Conservation (phyloP, 2,329 filamentous ascomycete species). For the Aspergillus sclerotialis region DNA sequence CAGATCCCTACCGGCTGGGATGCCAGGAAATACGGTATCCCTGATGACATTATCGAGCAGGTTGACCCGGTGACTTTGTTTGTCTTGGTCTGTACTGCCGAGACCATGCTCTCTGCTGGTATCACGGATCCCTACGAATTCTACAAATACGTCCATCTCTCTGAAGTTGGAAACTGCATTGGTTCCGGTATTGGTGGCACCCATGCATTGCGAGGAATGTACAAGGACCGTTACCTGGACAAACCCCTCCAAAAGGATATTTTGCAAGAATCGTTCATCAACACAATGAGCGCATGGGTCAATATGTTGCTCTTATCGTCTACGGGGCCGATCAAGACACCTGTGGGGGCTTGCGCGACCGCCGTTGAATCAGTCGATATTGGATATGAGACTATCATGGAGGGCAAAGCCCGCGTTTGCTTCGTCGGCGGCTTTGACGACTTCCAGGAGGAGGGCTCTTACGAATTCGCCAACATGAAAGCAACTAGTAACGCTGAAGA, state of each 20-base stretch:
- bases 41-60: constrained; percentile 95
- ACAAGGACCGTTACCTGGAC: constrained; percentile 94
- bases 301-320: constrained; percentile 98
- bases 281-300: constrained; percentile 99
- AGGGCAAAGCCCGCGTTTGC: constrained; percentile 95
- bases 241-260: constrained; percentile 98
- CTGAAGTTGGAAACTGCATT: constrained; percentile 95
- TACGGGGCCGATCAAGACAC: constrained; percentile 96
- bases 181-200: constrained; percentile 98
- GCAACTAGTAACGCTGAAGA: constrained; percentile 97
- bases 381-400: constrained; percentile 95
- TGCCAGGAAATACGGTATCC: constrained; percentile 89
- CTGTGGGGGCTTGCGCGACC: constrained; percentile 93
- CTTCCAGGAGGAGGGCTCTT: constrained; percentile 97
- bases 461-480: constrained; percentile 99
- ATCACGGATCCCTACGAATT: constrained; percentile 99
- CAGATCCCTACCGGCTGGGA: constrained; percentile 98
- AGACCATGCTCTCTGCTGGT: constrained; percentile 84
- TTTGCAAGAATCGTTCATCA: constrained; percentile 98
- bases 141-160: constrained; percentile 98
- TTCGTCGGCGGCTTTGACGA: constrained; percentile 98
- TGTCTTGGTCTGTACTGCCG: constrained; percentile 87
- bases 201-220: constrained; percentile 89
- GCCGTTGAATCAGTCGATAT: constrained; percentile 96
- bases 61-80: constrained; percentile 95